Percentiles rank a stretch among this genome's conserved stretches.
These are phyloP conservation scores for Haplosporangium sp. DNA, from an alignment of 371 early-diverging fungal genomes.

Conservation along the genomic window DNA sequence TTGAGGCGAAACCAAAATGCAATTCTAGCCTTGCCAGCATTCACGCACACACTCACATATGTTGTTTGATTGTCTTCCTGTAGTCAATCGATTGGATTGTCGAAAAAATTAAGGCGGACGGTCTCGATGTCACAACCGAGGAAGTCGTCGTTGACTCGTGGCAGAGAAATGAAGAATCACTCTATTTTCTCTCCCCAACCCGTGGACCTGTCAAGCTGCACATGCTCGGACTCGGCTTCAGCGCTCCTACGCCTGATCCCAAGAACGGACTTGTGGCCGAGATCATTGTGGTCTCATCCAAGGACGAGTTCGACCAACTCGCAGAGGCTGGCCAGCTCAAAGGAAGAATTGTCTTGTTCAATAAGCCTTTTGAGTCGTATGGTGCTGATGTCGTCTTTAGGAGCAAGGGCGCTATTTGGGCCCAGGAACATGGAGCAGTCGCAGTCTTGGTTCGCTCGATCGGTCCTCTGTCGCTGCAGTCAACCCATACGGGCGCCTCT, in stretches of 20 bases:
- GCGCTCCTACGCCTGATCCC: conserved; percentile 57
- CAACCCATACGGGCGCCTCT: conserved; percentile 63
- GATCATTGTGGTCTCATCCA: conserved; percentile 58
- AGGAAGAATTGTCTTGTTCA: conserved; percentile 63
- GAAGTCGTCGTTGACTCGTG: conserved; percentile 62
- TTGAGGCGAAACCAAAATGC: background rate
- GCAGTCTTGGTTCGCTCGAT: conserved; percentile 65
- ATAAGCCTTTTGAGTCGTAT: conserved; percentile 58
- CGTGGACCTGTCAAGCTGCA: conserved; percentile 59
- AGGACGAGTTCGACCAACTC: conserved; percentile 57
- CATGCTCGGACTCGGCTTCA: conserved; percentile 65
- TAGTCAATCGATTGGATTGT: conserved; percentile 65
- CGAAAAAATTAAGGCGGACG: conserved; percentile 50
- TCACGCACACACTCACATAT: background rate
- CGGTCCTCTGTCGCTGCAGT: conserved; percentile 58
- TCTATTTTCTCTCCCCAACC: conserved; percentile 59
- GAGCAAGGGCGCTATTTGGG: conserved; percentile 57
- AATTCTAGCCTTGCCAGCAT: background rate
- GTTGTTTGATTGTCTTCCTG: background rate
- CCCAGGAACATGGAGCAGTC: conserved; percentile 63
- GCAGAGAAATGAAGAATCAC: conserved; percentile 61
- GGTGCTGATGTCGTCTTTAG: conserved; percentile 44
- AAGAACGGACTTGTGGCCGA: conserved; percentile 60
- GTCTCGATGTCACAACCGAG: conserved; percentile 62
- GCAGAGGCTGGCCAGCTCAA: conserved; percentile 48